These are phyloP conservation scores for Nasturtium officinale DNA, from an alignment of 345 rosid species.

Conservation along the genomic window DNA sequence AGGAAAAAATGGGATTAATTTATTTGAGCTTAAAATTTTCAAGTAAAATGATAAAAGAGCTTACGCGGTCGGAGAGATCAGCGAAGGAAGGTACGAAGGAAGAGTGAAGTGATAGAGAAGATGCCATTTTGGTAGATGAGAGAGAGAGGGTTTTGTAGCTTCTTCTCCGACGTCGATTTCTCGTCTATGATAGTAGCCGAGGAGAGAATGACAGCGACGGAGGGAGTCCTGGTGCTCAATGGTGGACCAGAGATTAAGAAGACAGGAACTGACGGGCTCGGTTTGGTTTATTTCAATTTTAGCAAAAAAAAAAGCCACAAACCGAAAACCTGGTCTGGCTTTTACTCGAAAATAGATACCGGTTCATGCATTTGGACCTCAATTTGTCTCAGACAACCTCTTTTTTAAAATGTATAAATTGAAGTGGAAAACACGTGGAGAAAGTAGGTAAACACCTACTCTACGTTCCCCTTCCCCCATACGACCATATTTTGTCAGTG, in stretches of 20 bases:
- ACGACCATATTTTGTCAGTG: too few species aligned
- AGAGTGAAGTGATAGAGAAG: slow-evolving; percentile 43
- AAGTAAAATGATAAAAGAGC: not conserved
- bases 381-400: too few species aligned
- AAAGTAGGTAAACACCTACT: too few species aligned
- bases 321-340: slow-evolving; percentile 4
- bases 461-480: too few species aligned
- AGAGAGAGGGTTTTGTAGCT: not conserved
- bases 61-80: slow-evolving; percentile 45
- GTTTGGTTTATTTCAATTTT: slow-evolving; percentile 13
- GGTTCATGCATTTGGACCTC: not conserved
- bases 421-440: not conserved
- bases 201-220: slow-evolving; percentile 29
- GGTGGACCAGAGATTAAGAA: slow-evolving; percentile 3
- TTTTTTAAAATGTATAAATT: too few species aligned
- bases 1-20: not conserved
- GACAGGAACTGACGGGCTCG: slow-evolving; percentile 8
- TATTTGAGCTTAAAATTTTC: not conserved
- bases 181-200: slow-evolving; percentile 14
- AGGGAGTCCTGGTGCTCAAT: slow-evolving; percentile 9
- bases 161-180: slow-evolving; percentile 25
- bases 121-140: slow-evolving; percentile 34
- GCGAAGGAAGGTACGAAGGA: slow-evolving; percentile 39
- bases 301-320: not conserved
- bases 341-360: not conserved